Evolutionary conservation across 345 rosid genomes (phyloP), one percentile per base, ranked within the genome.

Genomic region (Linum lewisii): DNA sequence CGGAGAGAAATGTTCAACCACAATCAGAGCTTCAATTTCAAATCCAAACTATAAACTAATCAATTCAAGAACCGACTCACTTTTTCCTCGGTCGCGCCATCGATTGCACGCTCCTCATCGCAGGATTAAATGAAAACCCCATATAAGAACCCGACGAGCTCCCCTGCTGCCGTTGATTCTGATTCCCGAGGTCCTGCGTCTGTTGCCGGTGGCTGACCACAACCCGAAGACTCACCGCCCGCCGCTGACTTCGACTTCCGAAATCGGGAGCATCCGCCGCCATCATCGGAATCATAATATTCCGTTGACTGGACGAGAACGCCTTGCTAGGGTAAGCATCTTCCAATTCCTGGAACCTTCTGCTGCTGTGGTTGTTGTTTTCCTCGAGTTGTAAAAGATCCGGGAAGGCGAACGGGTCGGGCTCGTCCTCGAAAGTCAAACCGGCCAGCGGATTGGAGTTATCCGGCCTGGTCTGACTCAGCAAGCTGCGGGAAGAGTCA

Each of bases 51-150:
- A n/a, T n/a, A n/a, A n/a, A n/a, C n/a, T n/a, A n/a, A n/a, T n/a
- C n/a, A n/a, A n/a, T n/a, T n/a, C n/a, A n/a, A n/a, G n/a, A n/a
- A 50, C 11, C n/a, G 38, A 51, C 23, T 14, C 64, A 83, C 84
- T 81, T 79, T 62, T 78, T 84, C 61, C 86, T 84, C 26, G 84
- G 68, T 70, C 89, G 73, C 7, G 84, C 72, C 23, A 77, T 74
- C 10, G 72, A 45, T 51, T 55, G 76, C 59, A 60, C 15, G 59
- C 60, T 21, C 51, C 72, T 59, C 25, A 54, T 32, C 47, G 47
- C 9, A 21, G 72, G 68, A 59, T 25, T 23, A 22, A 54, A 2
- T 7, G 69, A 54, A 63, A 13, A 16, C 52, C n/a, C n/a, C n/a
- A n/a, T n/a, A n/a, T n/a, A n/a, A n/a, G n/a, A n/a, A n/a, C n/a